A percentile compares a stretch with the other conserved stretches of the same genome.
These are phyloP conservation scores for Aspergillus campestris DNA, from an alignment of 495 filamentous ascomycete genomes.

Conservation along the genomic window DNA sequence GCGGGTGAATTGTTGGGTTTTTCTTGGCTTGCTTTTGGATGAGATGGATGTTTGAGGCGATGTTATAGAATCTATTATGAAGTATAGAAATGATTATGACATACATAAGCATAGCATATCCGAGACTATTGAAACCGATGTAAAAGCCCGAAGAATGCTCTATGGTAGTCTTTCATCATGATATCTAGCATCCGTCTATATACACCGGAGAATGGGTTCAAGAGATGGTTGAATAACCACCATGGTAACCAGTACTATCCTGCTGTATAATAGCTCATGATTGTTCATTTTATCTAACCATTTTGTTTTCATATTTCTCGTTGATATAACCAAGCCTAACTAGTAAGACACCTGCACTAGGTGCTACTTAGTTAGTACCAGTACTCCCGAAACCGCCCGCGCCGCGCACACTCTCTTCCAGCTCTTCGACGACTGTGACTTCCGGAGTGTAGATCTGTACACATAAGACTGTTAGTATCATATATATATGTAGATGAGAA, in stretches of 20 bases:
- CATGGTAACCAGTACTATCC: no score
- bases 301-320: background rate
- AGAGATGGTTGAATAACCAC: no score
- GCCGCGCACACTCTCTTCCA: slow-evolving; percentile 86
- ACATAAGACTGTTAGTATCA: background rate
- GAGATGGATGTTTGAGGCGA: background rate
- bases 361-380: slow-evolving; percentile 33
- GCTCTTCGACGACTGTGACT: slow-evolving; percentile 73
- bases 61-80: no score
- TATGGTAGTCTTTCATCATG: no score
- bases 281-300: slow-evolving; percentile 4
- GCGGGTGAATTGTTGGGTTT: no score
- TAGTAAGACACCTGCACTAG: background rate
- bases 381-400: slow-evolving; percentile 94
- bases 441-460: slow-evolving; percentile 77
- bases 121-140: no score
- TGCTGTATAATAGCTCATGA: background rate
- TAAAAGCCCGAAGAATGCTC: no score
- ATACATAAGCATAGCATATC: no score
- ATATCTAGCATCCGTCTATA: no score
- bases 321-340: background rate
- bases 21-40: no score
- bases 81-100: no score
- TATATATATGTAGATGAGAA: background rate
- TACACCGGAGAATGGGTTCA: no score